These are phyloP conservation scores for Massariosphaeria phaeospora DNA, from an alignment of 495 filamentous ascomycete species.

Conservation along the genomic window DNA sequence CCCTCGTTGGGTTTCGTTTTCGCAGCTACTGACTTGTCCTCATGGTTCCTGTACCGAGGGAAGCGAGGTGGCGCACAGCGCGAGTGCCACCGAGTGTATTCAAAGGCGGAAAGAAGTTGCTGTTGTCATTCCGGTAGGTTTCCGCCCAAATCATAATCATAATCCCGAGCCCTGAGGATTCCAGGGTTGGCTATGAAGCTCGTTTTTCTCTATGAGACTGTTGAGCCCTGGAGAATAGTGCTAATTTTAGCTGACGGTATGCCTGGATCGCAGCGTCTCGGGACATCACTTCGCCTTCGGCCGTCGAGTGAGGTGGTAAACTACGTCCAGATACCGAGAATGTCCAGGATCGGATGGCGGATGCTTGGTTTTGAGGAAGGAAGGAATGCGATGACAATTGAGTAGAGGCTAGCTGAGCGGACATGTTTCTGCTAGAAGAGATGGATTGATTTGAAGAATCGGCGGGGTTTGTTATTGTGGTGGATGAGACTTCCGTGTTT, in stretches of 20 bases:
- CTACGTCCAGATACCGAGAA: constrained; percentile 11
- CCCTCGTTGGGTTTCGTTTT: too few relatives aligned
- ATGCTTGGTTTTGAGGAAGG: constrained; percentile 15
- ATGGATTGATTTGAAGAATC: constrained; percentile 1
- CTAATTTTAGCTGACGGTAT: constrained; percentile 25
- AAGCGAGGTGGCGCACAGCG: too few relatives aligned
- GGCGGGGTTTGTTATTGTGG: not conserved
- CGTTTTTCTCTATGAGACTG: too few relatives aligned
- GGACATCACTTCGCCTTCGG: constrained; percentile 5
- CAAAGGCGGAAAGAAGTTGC: too few relatives aligned
- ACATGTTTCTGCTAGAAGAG: constrained; percentile 14
- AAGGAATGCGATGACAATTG: constrained; percentile 6
- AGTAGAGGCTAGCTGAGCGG: not conserved
- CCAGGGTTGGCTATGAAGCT: too few relatives aligned
- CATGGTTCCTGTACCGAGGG: too few relatives aligned
- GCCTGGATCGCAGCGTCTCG: constrained; percentile 27
- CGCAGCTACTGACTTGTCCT: too few relatives aligned
- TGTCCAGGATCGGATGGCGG: constrained; percentile 20
- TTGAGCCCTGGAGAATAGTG: constrained; percentile 21
- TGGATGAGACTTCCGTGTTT: too few relatives aligned
- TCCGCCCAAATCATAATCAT: too few relatives aligned
- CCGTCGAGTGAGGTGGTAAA: not conserved
- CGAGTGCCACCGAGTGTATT: too few relatives aligned
- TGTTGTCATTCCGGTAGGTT: too few relatives aligned
- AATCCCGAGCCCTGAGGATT: too few relatives aligned